phyloP scores from a whole-genome alignment of 192 early-diverging fungal species.

The Coemansia sp. region DNA sequence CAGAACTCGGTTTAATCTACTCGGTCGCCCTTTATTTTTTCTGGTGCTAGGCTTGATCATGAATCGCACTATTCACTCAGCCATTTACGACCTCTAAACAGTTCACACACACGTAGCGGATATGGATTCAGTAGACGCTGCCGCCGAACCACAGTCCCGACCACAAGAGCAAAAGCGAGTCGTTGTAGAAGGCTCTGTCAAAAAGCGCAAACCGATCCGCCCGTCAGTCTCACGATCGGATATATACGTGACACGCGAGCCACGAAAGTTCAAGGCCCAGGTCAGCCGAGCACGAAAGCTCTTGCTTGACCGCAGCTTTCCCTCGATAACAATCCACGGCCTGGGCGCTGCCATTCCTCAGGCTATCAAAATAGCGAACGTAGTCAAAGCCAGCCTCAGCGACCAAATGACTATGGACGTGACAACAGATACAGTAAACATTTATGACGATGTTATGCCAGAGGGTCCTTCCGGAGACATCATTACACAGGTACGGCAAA shows the following conservation, averaged over 20 bases:
- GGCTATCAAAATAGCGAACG: slow-evolving; percentile 66
- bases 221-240: slow-evolving; percentile 66
- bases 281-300: slow-evolving; percentile 65
- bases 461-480: slow-evolving; percentile 60
- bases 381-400: slow-evolving; percentile 58
- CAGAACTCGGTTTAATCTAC: neutral
- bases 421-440: slow-evolving; percentile 63
- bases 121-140: neutral
- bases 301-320: slow-evolving; percentile 59
- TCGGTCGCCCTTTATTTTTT: neutral
- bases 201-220: slow-evolving; percentile 59
- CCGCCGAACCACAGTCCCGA: neutral
- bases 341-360: slow-evolving; percentile 73
- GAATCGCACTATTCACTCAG: neutral
- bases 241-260: slow-evolving; percentile 75
- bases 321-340: slow-evolving; percentile 70
- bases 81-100: neutral
- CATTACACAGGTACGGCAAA: slow-evolving; percentile 58
- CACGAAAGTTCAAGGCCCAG: slow-evolving; percentile 58
- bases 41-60: neutral
- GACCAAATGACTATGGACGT: slow-evolving; percentile 61
- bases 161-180: slow-evolving; percentile 5
- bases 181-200: slow-evolving; percentile 15
- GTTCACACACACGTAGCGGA: neutral
- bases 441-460: slow-evolving; percentile 79